phyloP scores from a whole-genome alignment of 2,329 filamentous ascomycete species.

The Paracoccidioides brasiliensis region DNA sequence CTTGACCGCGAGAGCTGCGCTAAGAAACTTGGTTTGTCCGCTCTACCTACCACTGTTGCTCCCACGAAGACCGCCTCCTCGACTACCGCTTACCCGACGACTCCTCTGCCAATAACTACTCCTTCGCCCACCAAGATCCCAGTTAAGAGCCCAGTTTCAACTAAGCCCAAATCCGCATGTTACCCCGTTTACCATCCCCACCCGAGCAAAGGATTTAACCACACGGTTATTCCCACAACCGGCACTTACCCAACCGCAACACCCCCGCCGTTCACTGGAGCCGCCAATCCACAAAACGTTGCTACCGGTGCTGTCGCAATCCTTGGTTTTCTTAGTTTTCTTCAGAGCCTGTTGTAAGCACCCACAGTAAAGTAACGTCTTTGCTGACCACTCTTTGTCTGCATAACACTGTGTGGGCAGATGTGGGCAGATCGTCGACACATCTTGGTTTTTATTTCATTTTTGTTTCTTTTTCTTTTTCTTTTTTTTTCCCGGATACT shows the following conservation, averaged over 20 bases:
- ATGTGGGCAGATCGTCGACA: not conserved
- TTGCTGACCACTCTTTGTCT: no score
- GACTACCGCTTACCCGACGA: not conserved
- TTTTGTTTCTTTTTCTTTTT: not conserved
- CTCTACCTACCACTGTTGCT: not conserved
- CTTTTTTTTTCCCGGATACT: not conserved
- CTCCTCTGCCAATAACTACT: not conserved
- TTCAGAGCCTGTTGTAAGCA: conserved; percentile 55
- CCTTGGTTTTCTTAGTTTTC: conserved; percentile 11
- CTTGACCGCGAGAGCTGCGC: conserved; percentile 8
- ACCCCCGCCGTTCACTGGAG: conserved; percentile 3
- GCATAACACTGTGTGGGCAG: not conserved
- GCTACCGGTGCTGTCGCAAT: conserved; percentile 5
- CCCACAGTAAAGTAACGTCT: no score
- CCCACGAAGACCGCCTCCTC: not conserved
- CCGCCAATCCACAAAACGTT: conserved; percentile 5
- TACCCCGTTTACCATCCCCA: not conserved
- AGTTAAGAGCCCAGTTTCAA: no score
- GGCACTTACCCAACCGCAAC: not conserved
- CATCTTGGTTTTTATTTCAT: not conserved
- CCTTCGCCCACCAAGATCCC: not conserved
- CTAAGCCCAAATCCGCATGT: no score
- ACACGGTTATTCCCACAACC: not conserved
- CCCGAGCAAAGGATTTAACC: not conserved
- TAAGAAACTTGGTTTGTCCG: conserved; percentile 5